Conservation (phyloP, 139 green algal genomes). For the Volvox reticuliferus region DNA sequence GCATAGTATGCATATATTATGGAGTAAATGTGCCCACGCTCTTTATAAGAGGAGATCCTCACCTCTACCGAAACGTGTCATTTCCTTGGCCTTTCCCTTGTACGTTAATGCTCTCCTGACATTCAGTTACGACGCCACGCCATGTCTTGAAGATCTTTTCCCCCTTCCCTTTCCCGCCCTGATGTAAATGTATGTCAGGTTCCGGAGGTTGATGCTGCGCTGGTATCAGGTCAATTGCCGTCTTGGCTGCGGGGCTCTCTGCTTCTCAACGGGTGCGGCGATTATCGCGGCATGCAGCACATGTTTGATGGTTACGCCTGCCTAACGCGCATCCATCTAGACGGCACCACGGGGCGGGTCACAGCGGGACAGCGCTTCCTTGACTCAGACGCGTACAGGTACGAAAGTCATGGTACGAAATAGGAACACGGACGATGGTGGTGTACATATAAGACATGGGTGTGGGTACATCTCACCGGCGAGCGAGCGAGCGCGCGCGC, state of each 20-base stretch:
- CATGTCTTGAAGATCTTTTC: background rate
- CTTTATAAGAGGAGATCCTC: background rate
- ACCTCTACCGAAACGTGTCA: background rate
- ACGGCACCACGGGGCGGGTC: conserved; percentile 54
- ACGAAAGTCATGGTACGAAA: background rate
- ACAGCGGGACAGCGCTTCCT: conserved; percentile 59
- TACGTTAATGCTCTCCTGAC: background rate
- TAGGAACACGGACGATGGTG: too few relatives aligned
- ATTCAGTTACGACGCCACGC: background rate
- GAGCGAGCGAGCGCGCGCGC: too few relatives aligned
- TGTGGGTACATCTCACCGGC: too few relatives aligned
- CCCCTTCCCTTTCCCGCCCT: background rate
- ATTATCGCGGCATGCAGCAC: conserved; percentile 68
- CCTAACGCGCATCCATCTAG: conserved; percentile 63
- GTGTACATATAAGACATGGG: too few relatives aligned
- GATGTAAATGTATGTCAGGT: background rate
- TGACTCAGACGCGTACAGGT: conserved; percentile 59
- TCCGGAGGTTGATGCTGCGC: background rate
- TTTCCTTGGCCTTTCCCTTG: background rate
- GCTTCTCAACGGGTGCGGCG: conserved; percentile 73
- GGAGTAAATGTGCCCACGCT: too few relatives aligned
- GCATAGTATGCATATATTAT: too few relatives aligned
- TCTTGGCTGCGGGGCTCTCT: conserved; percentile 69
- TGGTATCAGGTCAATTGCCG: conserved; percentile 53
- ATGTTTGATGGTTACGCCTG: conserved; percentile 87